Conservation (phyloP, 1,284 basidiomycete genomes). For the Leccinum pachyderme region DNA sequence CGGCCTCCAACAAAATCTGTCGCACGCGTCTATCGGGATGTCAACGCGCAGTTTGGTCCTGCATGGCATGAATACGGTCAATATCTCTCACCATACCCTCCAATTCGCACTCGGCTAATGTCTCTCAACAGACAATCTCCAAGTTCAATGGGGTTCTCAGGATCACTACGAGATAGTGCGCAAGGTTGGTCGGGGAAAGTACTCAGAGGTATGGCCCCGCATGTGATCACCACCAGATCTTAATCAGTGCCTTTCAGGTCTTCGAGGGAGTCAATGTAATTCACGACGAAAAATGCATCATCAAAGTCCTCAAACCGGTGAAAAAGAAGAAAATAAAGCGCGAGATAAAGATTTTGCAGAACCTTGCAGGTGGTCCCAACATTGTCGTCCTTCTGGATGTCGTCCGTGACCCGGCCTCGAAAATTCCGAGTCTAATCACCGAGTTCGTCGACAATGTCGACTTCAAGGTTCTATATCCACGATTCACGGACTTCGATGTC, state of each 20-base stretch:
- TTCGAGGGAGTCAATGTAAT: slow-evolving; percentile 97
- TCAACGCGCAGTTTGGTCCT: slow-evolving; percentile 68
- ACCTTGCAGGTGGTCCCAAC: slow-evolving; percentile 94
- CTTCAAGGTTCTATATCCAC: slow-evolving; percentile 96
- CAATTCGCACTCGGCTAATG: slow-evolving; percentile 22
- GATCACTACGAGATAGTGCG: slow-evolving; percentile 98
- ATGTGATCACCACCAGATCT: slow-evolving; percentile 13
- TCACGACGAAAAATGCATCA: slow-evolving; percentile 94
- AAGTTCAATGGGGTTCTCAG: slow-evolving; percentile 93
- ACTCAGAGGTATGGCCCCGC: slow-evolving; percentile 73
- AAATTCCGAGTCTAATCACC: slow-evolving; percentile 97
- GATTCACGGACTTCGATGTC: slow-evolving; percentile 93
- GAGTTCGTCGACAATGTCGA: slow-evolving; percentile 99
- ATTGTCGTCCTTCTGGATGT: slow-evolving; percentile 89
- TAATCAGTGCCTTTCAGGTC: slow-evolving; percentile 55
- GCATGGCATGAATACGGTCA: slow-evolving; percentile 79
- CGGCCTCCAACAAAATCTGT: slow-evolving; percentile 67
- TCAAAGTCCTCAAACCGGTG: slow-evolving; percentile 98
- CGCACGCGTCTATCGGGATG: slow-evolving; percentile 72
- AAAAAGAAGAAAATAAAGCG: slow-evolving; percentile 99
- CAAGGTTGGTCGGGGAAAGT: slow-evolving; percentile 96
- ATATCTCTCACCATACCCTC: slow-evolving; percentile 6
- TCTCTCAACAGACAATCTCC: slow-evolving; percentile 70
- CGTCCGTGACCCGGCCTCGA: slow-evolving; percentile 90
- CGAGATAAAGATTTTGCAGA: slow-evolving; percentile 98